A percentile compares a stretch with the other conserved stretches of the same genome.
These are phyloP conservation scores for Mercurialis annua DNA, from an alignment of 345 rosid species.

Conservation along the genomic window DNA sequence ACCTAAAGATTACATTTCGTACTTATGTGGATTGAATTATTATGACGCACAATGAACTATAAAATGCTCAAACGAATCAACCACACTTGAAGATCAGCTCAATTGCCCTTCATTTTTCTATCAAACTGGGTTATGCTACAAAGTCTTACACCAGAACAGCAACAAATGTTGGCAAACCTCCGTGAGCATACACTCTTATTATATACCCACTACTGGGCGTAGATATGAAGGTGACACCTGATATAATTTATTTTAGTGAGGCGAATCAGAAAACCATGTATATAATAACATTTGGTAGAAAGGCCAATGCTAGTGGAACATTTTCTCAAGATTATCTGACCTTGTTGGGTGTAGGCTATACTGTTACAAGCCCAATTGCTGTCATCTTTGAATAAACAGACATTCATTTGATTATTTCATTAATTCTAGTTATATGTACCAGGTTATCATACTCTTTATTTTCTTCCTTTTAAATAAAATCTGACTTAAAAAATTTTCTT, in stretches of 20 bases:
- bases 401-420: too few species aligned
- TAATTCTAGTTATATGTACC: too few species aligned
- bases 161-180: constrained; percentile 14
- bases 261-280: constrained; percentile 12
- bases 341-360: constrained; percentile 5
- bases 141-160: constrained; percentile 19
- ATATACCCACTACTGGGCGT: constrained; percentile 6
- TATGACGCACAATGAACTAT: constrained; percentile 4
- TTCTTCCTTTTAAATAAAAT: too few species aligned
- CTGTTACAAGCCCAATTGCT: constrained; percentile 18
- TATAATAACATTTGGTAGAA: constrained; percentile 18
- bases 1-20: constrained; percentile 18
- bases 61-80: constrained; percentile 13
- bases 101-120: constrained; percentile 22
- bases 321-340: constrained; percentile 17
- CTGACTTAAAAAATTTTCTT: too few species aligned
- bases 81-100: constrained; percentile 20
- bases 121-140: constrained; percentile 7
- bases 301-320: neutral
- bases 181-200: constrained; percentile 5
- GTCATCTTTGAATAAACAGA: constrained; percentile 3
- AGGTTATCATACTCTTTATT: too few species aligned
- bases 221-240: constrained; percentile 9
- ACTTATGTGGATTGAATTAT: constrained; percentile 16
- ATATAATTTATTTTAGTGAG: neutral